Conservation (phyloP, 2,329 filamentous ascomycete species). For the Ceratocystis lukuohia region DNA sequence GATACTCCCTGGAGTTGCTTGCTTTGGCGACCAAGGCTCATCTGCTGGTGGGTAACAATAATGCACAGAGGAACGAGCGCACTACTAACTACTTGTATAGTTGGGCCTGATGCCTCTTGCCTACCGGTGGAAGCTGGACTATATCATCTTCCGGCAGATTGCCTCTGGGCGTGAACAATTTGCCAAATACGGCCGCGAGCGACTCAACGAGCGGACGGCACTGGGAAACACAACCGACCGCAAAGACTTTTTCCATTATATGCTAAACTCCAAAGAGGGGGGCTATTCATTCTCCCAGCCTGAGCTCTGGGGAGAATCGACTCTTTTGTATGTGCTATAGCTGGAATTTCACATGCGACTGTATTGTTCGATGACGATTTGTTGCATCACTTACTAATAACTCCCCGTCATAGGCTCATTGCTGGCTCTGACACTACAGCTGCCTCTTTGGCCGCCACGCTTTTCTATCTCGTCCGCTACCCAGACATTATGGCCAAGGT, state of each 20-base stretch:
- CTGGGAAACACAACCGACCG: constrained; percentile 49
- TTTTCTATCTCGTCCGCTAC: constrained; percentile 49
- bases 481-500: constrained; percentile 34
- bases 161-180: constrained; percentile 54
- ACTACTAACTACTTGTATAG: constrained; percentile 27
- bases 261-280: constrained; percentile 57
- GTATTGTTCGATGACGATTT: neutral
- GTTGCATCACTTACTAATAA: neutral
- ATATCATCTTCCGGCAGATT: constrained; percentile 52
- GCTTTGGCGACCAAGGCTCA: constrained; percentile 55
- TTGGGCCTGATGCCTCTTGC: constrained; percentile 60
- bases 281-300: constrained; percentile 50
- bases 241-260: constrained; percentile 63
- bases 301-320: constrained; percentile 59
- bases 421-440: constrained; percentile 61
- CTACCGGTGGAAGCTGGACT: constrained; percentile 52
- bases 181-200: constrained; percentile 55
- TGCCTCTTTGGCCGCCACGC: constrained; percentile 48
- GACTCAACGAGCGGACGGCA: constrained; percentile 53
- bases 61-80: neutral
- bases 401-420: constrained; percentile 39
- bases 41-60: constrained; percentile 42
- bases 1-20: constrained; percentile 54
- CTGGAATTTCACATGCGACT: neutral
- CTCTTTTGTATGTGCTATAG: constrained; percentile 40